Percentiles rank a stretch among this genome's conserved stretches.
Evolutionary conservation across 495 filamentous ascomycete species (phyloP).

Genomic region (Annulohypoxylon bovei): DNA sequence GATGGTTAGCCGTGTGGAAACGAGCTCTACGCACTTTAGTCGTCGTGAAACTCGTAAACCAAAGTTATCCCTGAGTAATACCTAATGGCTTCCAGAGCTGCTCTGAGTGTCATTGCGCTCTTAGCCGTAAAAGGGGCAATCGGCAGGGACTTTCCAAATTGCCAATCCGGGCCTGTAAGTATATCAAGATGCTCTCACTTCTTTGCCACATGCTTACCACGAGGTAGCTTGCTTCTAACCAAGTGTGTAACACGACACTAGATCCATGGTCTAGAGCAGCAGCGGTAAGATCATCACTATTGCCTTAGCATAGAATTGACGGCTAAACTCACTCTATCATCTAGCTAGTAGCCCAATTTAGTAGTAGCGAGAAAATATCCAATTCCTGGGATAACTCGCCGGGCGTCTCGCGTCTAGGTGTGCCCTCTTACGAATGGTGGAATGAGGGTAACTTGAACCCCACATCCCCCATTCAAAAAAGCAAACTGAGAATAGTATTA

Average conservation of each 20-base stretch:
- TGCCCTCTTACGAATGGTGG: slow-evolving; percentile 66
- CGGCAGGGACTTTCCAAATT: slow-evolving; percentile 38
- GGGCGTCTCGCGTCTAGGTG: slow-evolving; percentile 65
- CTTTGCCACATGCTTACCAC: not conserved
- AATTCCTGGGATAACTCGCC: slow-evolving; percentile 65
- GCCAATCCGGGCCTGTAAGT: slow-evolving; percentile 36
- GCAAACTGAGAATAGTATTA: not conserved
- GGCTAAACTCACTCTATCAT: not conserved
- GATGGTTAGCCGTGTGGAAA: slow-evolving; percentile 2
- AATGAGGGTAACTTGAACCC: slow-evolving; percentile 41
- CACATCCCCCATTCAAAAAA: not conserved
- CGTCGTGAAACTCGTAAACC: not conserved
- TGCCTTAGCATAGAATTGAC: not conserved
- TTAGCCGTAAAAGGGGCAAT: slow-evolving; percentile 2
- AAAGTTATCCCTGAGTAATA: not conserved
- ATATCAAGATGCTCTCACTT: not conserved
- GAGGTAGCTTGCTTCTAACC: slow-evolving; percentile 50
- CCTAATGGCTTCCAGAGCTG: slow-evolving; percentile 15
- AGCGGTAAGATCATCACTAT: slow-evolving; percentile 46
- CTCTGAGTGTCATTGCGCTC: slow-evolving; percentile 15
- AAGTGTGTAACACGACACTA: slow-evolving; percentile 54
- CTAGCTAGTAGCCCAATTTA: slow-evolving; percentile 43
- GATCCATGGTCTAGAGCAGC: slow-evolving; percentile 51
- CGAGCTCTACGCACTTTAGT: too few species aligned
- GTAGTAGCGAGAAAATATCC: slow-evolving; percentile 61